These are phyloP conservation scores for Cytospora schulzeri DNA, from an alignment of 2,329 filamentous ascomycete genomes.

Conservation along the genomic window DNA sequence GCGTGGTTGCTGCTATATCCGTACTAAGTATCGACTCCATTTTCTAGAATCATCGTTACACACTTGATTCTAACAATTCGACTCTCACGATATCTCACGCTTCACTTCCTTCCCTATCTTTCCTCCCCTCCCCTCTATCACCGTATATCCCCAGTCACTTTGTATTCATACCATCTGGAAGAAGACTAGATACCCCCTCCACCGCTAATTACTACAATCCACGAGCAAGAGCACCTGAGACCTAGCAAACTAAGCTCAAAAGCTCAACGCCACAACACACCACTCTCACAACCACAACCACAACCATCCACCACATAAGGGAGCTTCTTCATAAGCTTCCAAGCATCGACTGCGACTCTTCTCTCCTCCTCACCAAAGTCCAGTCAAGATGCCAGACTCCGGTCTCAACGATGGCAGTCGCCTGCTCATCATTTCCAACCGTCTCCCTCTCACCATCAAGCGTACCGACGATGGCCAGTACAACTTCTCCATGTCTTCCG, in stretches of 20 bases:
- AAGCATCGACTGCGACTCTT: neutral
- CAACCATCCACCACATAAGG: neutral
- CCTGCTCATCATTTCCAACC: conserved; percentile 88
- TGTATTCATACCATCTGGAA: neutral
- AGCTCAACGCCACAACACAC: neutral
- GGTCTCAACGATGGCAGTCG: conserved; percentile 38
- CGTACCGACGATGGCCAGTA: conserved; percentile 89
- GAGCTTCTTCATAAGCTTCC: neutral
- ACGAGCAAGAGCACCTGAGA: no score
- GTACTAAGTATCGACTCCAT: neutral
- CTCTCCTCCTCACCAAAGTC: neutral
- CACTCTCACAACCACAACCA: neutral
- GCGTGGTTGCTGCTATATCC: neutral
- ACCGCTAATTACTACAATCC: no score
- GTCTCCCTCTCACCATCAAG: conserved; percentile 95
- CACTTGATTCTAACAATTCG: neutral
- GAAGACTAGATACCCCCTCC: neutral
- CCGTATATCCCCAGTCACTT: neutral
- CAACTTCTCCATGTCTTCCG: conserved; percentile 94
- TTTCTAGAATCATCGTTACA: neutral
- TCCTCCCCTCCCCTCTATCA: no score
- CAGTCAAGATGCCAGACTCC: conserved; percentile 14
- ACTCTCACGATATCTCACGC: neutral
- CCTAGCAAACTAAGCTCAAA: no score
- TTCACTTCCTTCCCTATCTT: neutral